These are phyloP conservation scores for Sphenostylis stenocarpa DNA, from an alignment of 306 rosid species.

Conservation along the genomic window DNA sequence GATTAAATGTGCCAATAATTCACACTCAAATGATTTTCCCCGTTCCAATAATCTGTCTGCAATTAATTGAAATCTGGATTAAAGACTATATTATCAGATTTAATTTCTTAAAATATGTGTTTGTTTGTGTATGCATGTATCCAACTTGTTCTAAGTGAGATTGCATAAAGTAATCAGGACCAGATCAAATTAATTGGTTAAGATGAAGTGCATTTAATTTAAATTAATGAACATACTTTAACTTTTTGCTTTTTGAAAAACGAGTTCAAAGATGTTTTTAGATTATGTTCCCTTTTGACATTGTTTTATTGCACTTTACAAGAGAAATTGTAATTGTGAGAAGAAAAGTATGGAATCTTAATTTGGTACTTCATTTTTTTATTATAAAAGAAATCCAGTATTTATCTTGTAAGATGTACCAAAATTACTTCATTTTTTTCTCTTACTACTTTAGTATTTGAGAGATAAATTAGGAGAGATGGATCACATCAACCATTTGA, in stretches of 20 bases:
- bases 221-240: background rate
- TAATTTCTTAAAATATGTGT: background rate
- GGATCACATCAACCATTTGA: no score
- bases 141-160: background rate
- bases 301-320: background rate
- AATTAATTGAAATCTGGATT: background rate
- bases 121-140: background rate
- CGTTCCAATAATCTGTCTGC: background rate
- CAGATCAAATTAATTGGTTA: background rate
- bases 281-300: background rate
- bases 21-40: background rate
- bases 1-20: conserved; percentile 19
- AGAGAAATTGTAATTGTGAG: background rate
- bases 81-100: background rate
- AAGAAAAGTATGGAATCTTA: no score
- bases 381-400: no score
- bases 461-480: no score
- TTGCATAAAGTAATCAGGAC: background rate
- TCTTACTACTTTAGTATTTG: no score
- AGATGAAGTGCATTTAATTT: background rate
- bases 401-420: no score
- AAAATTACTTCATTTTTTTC: no score
- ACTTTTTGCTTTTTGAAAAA: background rate
- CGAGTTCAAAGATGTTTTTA: background rate
- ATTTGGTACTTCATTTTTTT: no score